These are phyloP conservation scores for Echria macrotheca DNA, from an alignment of 495 filamentous ascomycete species.

Conservation along the genomic window DNA sequence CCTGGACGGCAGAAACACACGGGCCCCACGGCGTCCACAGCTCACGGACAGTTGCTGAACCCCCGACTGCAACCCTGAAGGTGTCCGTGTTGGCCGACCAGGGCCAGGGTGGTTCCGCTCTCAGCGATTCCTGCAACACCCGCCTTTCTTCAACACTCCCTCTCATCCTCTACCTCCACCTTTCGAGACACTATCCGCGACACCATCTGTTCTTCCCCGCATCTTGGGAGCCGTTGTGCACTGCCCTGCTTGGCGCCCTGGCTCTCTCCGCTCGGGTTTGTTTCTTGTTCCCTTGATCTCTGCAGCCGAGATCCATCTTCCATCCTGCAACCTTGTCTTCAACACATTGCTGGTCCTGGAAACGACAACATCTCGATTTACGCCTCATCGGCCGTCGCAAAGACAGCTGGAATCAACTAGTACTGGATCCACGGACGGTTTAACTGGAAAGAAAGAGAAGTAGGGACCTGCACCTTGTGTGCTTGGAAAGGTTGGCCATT, in stretches of 20 bases:
- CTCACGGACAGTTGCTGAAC: constrained; percentile 5
- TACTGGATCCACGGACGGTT: too few relatives aligned
- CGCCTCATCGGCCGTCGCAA: too few relatives aligned
- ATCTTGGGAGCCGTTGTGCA: constrained; percentile 12
- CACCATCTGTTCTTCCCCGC: constrained; percentile 24
- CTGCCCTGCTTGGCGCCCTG: constrained; percentile 6
- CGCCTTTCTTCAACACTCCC: constrained; percentile 6
- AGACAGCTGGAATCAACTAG: neutral
- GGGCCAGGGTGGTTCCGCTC: neutral
- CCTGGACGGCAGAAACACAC: neutral
- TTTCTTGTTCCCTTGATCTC: constrained; percentile 10
- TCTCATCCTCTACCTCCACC: constrained; percentile 20
- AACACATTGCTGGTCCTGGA: constrained; percentile 2
- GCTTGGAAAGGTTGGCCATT: too few relatives aligned
- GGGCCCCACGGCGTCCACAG: neutral
- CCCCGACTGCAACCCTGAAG: constrained; percentile 13
- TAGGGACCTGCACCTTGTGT: neutral
- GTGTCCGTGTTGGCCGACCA: constrained; percentile 3
- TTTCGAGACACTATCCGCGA: constrained; percentile 46
- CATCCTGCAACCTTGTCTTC: constrained; percentile 6
- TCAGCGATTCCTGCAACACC: constrained; percentile 3
- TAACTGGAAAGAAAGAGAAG: neutral
- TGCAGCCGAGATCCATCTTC: constrained; percentile 19
- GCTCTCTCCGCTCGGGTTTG: constrained; percentile 19
- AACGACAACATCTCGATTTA: constrained; percentile 7